phyloP scores from a whole-genome alignment of 805 yeast species.

The Pichia thaimueangensis region DNA sequence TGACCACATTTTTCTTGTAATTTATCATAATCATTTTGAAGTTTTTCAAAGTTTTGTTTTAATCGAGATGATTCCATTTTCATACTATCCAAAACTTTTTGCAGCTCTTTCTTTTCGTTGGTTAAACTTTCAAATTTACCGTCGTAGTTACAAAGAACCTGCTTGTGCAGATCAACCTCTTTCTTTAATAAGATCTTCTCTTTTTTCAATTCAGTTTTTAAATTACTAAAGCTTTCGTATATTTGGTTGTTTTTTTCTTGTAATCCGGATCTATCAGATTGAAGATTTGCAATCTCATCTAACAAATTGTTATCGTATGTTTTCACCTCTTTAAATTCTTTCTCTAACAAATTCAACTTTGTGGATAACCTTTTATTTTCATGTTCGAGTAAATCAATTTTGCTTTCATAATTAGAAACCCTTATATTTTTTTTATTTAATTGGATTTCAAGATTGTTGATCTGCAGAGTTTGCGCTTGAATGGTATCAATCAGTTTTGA shows the following conservation, averaged over 20 bases:
- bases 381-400: background rate
- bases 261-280: background rate
- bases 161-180: constrained; percentile 4
- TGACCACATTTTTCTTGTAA: background rate
- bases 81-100: no score
- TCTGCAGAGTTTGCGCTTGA: background rate
- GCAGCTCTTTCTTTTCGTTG: constrained; percentile 5
- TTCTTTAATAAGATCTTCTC: background rate
- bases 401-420: background rate
- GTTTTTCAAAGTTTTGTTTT: background rate
- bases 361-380: background rate
- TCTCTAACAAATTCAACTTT: background rate
- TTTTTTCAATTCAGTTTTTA: constrained; percentile 1
- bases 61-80: no score
- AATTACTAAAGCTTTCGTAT: background rate
- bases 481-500: background rate
- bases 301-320: background rate
- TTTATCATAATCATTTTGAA: background rate
- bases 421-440: constrained; percentile 1
- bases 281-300: background rate
- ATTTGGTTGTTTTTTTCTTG: background rate
- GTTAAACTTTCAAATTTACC: background rate
- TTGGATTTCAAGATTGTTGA: background rate
- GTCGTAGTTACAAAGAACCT: background rate
- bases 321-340: background rate